Percentiles rank a stretch among this genome's conserved stretches.
Evolutionary conservation across 1,139 yeast genomes (phyloP).

Genomic region (Meyerozyma smithsonii): DNA sequence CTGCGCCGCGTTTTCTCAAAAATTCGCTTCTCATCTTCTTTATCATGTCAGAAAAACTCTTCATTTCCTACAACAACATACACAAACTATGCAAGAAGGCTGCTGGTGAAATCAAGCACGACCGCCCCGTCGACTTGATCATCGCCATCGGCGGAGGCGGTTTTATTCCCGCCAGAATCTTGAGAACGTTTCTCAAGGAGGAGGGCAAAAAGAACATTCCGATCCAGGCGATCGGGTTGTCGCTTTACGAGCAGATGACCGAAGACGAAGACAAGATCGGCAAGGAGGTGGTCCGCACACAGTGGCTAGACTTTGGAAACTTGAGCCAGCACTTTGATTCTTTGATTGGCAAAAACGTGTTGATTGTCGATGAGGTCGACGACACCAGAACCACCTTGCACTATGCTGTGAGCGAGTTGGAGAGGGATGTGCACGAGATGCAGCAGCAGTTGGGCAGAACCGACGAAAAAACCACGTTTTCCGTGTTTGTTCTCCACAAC

Average conservation of each 20-base stretch:
- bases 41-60: conserved; percentile 25
- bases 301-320: conserved; percentile 62
- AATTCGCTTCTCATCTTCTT: background rate
- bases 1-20: background rate
- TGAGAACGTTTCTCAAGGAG: conserved; percentile 83
- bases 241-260: conserved; percentile 59
- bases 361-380: conserved; percentile 92
- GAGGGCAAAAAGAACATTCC: conserved; percentile 86
- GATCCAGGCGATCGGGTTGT: conserved; percentile 89
- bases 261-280: conserved; percentile 42
- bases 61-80: conserved; percentile 85
- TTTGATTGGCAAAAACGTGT: conserved; percentile 72
- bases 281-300: conserved; percentile 57
- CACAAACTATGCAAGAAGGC: conserved; percentile 90
- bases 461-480: conserved; percentile 62
- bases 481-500: conserved; percentile 90
- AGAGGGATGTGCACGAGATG: conserved; percentile 71
- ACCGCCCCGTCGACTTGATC: conserved; percentile 72
- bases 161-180: conserved; percentile 91
- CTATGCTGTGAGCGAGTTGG: conserved; percentile 82
- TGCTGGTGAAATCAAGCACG: conserved; percentile 65
- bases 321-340: conserved; percentile 47
- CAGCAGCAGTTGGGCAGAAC: conserved; percentile 41
- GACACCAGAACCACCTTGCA: conserved; percentile 94
- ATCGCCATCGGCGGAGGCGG: conserved; percentile 96